phyloP scores from a whole-genome alignment of 2,329 filamentous ascomycete genomes.

The Ophiocordyceps camponoti-saundersi region DNA sequence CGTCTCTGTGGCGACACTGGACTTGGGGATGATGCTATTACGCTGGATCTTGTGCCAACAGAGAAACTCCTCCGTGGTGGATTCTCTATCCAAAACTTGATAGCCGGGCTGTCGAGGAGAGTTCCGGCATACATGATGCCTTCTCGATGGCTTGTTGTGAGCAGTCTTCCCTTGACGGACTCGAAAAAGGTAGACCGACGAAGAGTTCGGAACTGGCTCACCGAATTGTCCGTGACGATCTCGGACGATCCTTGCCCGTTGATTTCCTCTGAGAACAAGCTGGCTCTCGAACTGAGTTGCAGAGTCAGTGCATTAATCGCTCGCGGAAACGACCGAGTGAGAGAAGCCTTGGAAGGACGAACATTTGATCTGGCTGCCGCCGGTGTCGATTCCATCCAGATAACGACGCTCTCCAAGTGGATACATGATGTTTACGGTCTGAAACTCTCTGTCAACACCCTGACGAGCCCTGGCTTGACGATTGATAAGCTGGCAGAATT shows the following conservation, averaged over 20 bases:
- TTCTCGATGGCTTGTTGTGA: neutral
- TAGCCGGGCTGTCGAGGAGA: neutral
- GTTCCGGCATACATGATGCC: conserved; percentile 1
- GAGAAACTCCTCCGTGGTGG: neutral
- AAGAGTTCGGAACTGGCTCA: neutral
- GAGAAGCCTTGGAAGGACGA: neutral
- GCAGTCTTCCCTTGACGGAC: neutral
- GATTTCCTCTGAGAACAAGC: neutral
- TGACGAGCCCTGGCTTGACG: neutral
- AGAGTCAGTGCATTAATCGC: neutral
- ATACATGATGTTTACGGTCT: neutral
- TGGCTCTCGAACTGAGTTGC: neutral
- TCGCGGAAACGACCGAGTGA: neutral
- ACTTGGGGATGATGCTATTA: neutral
- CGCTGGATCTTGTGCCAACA: neutral
- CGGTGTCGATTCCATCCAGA: conserved; percentile 1
- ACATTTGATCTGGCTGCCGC: neutral
- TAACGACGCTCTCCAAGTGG: conserved; percentile 1
- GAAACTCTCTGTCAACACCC: neutral
- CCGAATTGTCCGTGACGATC: neutral
- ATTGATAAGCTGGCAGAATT: neutral
- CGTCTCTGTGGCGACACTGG: neutral
- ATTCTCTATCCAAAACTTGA: neutral
- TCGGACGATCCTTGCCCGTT: neutral
- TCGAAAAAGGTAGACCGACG: conserved; percentile 1